Conservation (phyloP, 768 basidiomycete genomes). For the Vararia minispora region DNA sequence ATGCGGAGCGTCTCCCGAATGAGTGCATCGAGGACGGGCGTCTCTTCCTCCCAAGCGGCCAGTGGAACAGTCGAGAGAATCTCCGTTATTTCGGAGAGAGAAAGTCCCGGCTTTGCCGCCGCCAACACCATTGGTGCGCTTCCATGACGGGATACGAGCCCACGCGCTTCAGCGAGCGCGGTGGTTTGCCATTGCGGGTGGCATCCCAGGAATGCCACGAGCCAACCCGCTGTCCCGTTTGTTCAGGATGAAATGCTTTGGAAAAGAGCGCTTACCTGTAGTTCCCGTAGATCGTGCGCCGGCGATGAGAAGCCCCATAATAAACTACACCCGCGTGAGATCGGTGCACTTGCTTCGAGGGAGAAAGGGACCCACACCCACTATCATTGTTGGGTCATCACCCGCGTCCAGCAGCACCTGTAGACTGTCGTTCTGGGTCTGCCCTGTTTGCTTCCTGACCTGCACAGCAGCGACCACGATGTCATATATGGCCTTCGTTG, state of each 20-base stretch:
- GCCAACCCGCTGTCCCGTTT: constrained; percentile 47
- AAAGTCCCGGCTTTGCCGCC: too few species aligned
- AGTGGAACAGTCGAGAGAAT: constrained; percentile 56
- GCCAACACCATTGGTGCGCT: too few species aligned
- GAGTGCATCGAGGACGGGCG: constrained; percentile 60
- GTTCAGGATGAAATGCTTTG: constrained; percentile 3
- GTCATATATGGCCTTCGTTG: constrained; percentile 68
- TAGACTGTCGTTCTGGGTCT: constrained; percentile 51
- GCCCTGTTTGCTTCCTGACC: constrained; percentile 44
- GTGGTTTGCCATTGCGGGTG: constrained; percentile 54
- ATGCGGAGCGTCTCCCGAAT: constrained; percentile 70
- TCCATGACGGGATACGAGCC: constrained; percentile 25
- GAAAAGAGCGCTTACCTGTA: constrained; percentile 32
- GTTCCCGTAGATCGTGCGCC: constrained; percentile 75
- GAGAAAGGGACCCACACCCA: constrained; percentile 41
- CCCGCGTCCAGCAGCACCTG: constrained; percentile 64
- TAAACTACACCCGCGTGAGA: constrained; percentile 39
- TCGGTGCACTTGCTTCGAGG: constrained; percentile 8
- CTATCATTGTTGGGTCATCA: constrained; percentile 56
- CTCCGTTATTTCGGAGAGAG: too few species aligned
- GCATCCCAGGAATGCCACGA: constrained; percentile 60
- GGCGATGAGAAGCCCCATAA: constrained; percentile 72
- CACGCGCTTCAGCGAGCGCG: constrained; percentile 49
- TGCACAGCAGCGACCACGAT: constrained; percentile 50
- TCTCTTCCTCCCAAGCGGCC: constrained; percentile 57